phyloP scores from a whole-genome alignment of 2,329 filamentous ascomycete species.

The Lasiodiplodia theobromae region DNA sequence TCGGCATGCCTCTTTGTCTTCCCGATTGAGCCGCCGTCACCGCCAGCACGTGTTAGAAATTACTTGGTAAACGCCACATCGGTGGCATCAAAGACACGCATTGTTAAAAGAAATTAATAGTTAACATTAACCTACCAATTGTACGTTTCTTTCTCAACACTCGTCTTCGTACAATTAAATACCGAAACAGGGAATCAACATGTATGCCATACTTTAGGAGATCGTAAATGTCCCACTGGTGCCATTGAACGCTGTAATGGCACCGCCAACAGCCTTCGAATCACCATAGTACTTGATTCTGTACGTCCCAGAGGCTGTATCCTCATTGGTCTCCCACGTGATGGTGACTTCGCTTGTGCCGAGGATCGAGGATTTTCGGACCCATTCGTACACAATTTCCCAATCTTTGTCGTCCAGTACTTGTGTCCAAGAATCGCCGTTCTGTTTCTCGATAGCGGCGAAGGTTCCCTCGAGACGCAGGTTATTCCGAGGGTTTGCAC shows the following conservation, averaged over 20 bases:
- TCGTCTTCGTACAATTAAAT: not conserved
- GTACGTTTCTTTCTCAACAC: not conserved
- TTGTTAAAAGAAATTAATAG: not conserved
- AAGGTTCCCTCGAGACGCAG: slow-evolving; percentile 80
- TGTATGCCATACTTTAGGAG: not conserved
- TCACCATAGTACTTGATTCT: slow-evolving; percentile 86
- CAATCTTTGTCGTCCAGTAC: slow-evolving; percentile 81
- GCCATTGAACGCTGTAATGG: slow-evolving; percentile 73
- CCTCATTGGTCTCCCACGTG: slow-evolving; percentile 74
- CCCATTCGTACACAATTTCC: slow-evolving; percentile 83
- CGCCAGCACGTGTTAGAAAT: not conserved
- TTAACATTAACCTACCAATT: not conserved
- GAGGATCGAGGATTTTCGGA: slow-evolving; percentile 70
- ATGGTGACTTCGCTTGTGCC: slow-evolving; percentile 81
- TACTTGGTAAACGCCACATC: not conserved
- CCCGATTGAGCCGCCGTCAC: not conserved
- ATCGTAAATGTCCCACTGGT: slow-evolving; percentile 46
- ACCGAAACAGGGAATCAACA: not conserved
- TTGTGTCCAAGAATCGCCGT: slow-evolving; percentile 65
- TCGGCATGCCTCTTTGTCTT: slow-evolving; percentile 9
- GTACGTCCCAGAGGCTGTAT: slow-evolving; percentile 69
- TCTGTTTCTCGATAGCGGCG: slow-evolving; percentile 73
- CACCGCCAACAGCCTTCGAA: slow-evolving; percentile 70
- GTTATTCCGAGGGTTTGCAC: slow-evolving; percentile 89
- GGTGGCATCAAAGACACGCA: slow-evolving; percentile 1